Conservation (phyloP, 768 basidiomycete species). For the Trametes cingulata region DNA sequence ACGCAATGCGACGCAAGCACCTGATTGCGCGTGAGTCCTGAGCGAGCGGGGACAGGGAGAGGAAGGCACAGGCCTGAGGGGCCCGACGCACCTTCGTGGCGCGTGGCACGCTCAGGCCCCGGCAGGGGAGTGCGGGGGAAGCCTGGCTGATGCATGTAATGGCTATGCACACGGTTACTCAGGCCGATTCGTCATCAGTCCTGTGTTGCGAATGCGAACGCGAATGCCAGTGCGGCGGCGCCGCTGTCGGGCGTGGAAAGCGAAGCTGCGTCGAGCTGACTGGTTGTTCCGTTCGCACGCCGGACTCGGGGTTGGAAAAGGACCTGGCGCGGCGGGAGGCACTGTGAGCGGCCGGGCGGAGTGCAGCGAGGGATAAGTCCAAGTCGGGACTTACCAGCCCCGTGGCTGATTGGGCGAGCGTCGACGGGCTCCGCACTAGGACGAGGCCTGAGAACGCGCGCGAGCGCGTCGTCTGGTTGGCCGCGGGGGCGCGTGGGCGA, state of each 20-base stretch:
- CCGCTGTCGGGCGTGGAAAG: background rate
- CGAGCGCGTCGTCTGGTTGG: background rate
- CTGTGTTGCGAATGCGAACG: no score
- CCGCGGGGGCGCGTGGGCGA: background rate
- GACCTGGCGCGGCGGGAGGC: background rate
- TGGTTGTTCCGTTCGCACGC: slow-evolving; percentile 3
- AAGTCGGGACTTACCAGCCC: background rate
- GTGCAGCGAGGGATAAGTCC: background rate
- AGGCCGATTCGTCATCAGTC: background rate
- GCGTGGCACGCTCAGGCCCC: background rate
- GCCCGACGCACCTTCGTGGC: background rate
- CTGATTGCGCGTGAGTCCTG: background rate
- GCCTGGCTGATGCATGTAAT: slow-evolving; percentile 3
- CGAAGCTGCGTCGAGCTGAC: background rate
- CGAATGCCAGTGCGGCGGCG: background rate
- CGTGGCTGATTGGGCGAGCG: slow-evolving; percentile 2
- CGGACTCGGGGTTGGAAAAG: background rate
- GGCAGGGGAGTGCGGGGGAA: background rate
- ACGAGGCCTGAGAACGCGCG: background rate
- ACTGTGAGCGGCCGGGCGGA: background rate
- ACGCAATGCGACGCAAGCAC: background rate
- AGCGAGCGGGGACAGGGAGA: background rate
- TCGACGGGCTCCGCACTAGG: background rate
- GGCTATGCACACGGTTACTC: slow-evolving; percentile 12
- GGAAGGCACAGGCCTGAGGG: background rate